These are phyloP conservation scores for Garcia nutans DNA, from an alignment of 345 rosid species.

Conservation along the genomic window DNA sequence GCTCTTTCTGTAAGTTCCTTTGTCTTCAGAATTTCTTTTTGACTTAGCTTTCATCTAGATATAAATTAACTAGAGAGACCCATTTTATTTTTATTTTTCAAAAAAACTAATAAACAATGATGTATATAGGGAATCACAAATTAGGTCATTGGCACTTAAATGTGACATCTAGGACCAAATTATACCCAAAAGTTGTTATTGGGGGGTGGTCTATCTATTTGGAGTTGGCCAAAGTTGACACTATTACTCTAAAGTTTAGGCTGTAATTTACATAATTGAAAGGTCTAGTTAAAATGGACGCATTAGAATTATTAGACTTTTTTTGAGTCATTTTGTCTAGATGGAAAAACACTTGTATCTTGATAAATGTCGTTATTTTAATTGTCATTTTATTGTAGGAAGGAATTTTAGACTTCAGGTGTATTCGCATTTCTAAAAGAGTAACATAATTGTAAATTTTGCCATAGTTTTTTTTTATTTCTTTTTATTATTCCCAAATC, in stretches of 20 bases:
- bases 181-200: not conserved
- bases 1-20: constrained; percentile 71
- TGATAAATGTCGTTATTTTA: not conserved
- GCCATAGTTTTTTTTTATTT: not conserved
- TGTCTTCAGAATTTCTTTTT: not conserved
- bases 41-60: not conserved
- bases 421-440: not conserved
- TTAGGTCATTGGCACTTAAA: not conserved
- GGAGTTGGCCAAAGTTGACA: not conserved
- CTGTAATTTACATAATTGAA: not conserved
- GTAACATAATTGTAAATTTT: not conserved
- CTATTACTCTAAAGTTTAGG: not conserved
- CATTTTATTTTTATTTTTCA: not conserved
- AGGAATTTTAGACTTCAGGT: not conserved
- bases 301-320: not conserved
- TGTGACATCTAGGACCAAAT: not conserved
- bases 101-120: too few species aligned
- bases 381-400: too few species aligned
- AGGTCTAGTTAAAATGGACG: not conserved
- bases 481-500: not conserved
- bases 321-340: too few species aligned
- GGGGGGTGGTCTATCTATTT: too few species aligned
- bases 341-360: too few species aligned
- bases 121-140: too few species aligned
- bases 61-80: not conserved